Conservation (phyloP, 2,329 filamentous ascomycete species). For the Sporothrix inflata region DNA sequence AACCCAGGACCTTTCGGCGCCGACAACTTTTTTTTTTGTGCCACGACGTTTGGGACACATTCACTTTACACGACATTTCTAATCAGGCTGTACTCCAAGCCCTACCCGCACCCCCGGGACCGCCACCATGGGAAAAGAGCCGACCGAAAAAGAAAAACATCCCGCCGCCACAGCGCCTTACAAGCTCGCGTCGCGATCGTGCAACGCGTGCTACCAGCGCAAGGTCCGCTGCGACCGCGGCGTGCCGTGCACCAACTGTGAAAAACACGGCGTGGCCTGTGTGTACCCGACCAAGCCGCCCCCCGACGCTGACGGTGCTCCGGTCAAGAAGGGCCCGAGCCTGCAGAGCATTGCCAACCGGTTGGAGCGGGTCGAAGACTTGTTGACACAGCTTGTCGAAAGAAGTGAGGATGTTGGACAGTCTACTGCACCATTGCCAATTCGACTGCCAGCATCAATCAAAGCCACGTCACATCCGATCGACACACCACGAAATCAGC, state of each 20-base stretch:
- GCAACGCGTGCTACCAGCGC: slow-evolving; percentile 22
- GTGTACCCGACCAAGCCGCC: slow-evolving; percentile 5
- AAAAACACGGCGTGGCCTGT: not conserved
- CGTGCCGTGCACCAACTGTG: slow-evolving; percentile 18
- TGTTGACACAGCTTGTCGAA: not conserved
- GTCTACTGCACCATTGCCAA: not conserved
- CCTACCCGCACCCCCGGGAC: not conserved
- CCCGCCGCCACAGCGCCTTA: not conserved
- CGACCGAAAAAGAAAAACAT: not conserved
- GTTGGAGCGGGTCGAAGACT: not conserved
- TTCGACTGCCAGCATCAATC: not conserved
- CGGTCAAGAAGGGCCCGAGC: not conserved
- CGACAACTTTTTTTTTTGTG: not conserved
- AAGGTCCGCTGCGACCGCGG: slow-evolving; percentile 21
- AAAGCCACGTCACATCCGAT: not conserved
- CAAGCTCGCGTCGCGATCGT: slow-evolving; percentile 11
- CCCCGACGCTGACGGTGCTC: not conserved
- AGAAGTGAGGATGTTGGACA: not conserved
- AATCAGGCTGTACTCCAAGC: not conserved
- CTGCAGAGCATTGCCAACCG: slow-evolving; percentile 10
- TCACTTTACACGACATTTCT: not conserved
- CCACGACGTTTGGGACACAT: not conserved
- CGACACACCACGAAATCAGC: not conserved
- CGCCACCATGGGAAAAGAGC: slow-evolving; percentile 1
- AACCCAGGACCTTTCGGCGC: not conserved